phyloP scores from a whole-genome alignment of 2,329 filamentous ascomycete species.

The Claviceps digitariae region DNA sequence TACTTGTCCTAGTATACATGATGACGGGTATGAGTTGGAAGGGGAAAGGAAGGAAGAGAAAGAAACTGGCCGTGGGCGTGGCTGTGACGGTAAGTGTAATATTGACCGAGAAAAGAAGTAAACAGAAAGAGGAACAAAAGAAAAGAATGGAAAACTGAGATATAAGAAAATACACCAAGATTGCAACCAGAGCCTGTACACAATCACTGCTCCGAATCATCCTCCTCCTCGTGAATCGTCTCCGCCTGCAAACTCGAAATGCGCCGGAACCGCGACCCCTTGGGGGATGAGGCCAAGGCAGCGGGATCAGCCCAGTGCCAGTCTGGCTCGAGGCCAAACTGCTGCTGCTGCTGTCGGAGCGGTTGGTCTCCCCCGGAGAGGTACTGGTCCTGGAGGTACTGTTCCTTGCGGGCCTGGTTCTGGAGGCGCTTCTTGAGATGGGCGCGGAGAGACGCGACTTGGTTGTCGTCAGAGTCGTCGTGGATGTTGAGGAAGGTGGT shows the following conservation, averaged over 20 bases:
- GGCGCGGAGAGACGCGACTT: constrained; percentile 6
- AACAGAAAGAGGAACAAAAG: not conserved
- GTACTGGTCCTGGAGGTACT: constrained; percentile 6
- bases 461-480: constrained; percentile 11
- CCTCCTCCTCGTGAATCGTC: constrained; percentile 62
- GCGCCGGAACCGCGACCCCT: constrained; percentile 20
- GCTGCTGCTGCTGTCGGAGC: not conserved
- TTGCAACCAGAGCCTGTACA: not conserved
- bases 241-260: constrained; percentile 43
- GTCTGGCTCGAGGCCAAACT: constrained; percentile 19
- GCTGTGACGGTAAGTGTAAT: no score
- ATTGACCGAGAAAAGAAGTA: not conserved
- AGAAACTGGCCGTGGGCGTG: no score
- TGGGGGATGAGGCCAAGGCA: constrained; percentile 12
- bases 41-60: not conserved
- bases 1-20: not conserved
- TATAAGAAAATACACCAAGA: not conserved
- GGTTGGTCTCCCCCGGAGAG: not conserved
- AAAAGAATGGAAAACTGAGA: not conserved
- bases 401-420: constrained; percentile 2
- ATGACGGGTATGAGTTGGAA: not conserved
- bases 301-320: constrained; percentile 24
- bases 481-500: constrained; percentile 35
- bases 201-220: constrained; percentile 29
- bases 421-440: not conserved